Conservation (phyloP, 1,284 basidiomycete species). For the Ustilago hordei region DNA sequence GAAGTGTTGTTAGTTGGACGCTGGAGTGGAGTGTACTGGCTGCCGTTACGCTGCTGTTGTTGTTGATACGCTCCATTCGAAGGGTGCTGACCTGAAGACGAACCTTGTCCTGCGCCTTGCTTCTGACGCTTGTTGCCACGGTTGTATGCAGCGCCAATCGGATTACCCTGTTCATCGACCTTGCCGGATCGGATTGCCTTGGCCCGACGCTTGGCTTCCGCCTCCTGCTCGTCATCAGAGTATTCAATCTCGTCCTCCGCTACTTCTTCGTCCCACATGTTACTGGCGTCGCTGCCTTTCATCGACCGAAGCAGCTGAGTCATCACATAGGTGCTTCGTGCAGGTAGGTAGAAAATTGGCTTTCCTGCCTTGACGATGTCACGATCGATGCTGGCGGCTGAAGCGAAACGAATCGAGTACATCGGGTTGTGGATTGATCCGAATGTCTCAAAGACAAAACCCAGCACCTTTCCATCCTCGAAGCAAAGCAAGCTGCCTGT, state of each 20-base stretch:
- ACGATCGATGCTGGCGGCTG: constrained; percentile 65
- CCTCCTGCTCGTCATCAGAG: constrained; percentile 88
- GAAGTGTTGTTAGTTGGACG: constrained; percentile 11
- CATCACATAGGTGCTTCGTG: constrained; percentile 82
- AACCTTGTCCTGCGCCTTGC: constrained; percentile 13
- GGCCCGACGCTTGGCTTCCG: constrained; percentile 73
- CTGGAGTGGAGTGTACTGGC: constrained; percentile 10
- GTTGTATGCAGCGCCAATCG: constrained; percentile 13
- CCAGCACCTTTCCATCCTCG: constrained; percentile 83
- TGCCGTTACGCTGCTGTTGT: constrained; percentile 10
- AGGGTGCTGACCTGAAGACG: constrained; percentile 12
- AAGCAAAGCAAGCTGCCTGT: constrained; percentile 87
- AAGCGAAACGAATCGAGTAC: constrained; percentile 78
- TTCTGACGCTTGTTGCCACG: constrained; percentile 45
- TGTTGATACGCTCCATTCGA: constrained; percentile 2
- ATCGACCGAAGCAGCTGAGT: constrained; percentile 75
- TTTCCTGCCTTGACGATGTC: constrained; percentile 27
- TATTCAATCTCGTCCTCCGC: constrained; percentile 87
- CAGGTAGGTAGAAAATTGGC: constrained; percentile 80
- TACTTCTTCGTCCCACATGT: constrained; percentile 88
- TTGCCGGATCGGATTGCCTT: constrained; percentile 62
- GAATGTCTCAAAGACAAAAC: constrained; percentile 89
- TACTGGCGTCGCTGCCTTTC: constrained; percentile 91
- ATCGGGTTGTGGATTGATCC: constrained; percentile 85
- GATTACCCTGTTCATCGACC: constrained; percentile 37